phyloP scores from a whole-genome alignment of 2,329 filamentous ascomycete genomes.

The Verticillium dahliae region DNA sequence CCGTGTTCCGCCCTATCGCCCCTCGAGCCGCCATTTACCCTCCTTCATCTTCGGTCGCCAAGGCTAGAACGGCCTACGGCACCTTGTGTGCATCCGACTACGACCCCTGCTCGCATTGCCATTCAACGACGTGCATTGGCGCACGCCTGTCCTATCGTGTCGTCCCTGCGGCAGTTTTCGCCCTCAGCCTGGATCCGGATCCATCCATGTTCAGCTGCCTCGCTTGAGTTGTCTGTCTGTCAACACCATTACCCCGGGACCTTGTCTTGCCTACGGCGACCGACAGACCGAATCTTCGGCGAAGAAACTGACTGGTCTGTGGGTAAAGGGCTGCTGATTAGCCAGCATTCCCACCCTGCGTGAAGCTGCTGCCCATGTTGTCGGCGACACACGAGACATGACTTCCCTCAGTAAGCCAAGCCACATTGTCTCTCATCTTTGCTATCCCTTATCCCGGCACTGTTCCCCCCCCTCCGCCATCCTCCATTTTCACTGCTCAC shows the following conservation, averaged over 20 bases:
- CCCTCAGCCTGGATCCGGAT: neutral
- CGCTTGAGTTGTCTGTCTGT: neutral
- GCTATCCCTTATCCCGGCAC: neutral
- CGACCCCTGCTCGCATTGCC: neutral
- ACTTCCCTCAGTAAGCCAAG: conserved; percentile 12
- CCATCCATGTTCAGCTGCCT: neutral
- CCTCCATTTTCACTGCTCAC: neutral
- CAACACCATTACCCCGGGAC: neutral
- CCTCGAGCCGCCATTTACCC: neutral
- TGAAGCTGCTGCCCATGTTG: neutral
- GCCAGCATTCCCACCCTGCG: neutral
- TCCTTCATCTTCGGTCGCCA: neutral
- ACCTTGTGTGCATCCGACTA: neutral
- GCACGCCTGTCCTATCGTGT: neutral
- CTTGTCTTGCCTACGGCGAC: neutral
- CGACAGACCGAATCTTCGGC: neutral
- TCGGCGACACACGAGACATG: conserved; percentile 7
- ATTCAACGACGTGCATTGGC: neutral
- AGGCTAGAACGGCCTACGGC: neutral
- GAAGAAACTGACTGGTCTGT: neutral
- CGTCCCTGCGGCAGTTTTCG: neutral
- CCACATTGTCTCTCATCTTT: neutral
- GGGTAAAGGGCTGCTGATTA: neutral
- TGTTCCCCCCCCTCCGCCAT: neutral
- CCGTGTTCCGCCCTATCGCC: neutral